Base-by-base conservation (phyloP, 805 yeast species). In the Vanderwaltozyma yarrowii region DNA sequence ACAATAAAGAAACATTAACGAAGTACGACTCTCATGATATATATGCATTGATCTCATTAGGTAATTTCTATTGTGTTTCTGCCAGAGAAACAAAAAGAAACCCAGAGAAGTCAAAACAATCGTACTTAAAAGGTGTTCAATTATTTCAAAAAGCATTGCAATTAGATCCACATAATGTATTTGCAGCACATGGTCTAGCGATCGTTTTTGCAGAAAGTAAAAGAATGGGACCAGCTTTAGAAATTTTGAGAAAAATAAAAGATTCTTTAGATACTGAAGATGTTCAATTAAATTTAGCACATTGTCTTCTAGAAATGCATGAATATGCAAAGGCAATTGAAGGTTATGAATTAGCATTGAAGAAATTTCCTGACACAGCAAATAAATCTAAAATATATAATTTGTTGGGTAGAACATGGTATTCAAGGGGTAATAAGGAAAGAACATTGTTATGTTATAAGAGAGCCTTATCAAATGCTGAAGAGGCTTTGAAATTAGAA, bases 181-280 rank as follows among this genome's bases (percentile, higher is more conserved):
- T 80, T 64, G 99, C 98, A 5, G 97, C 98, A 1, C 98, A 92
- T 61, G 99, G 99, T 39, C 70, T 92, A 44, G 97, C 96, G 1
- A 86, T 92, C 39, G 76, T 87, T 4, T 82, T 86, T 58, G 94
- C 94, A 10, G 96, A 89, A 52, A 80, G 78, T 51, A 78, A 79
- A 47, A 78, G 83, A 48, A 64, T 75, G 25, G 77, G 75, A 19
- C 69, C 78, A 43, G 95, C 97, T 0, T 68, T 88, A 51, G 94
- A 85, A 47, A 79, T 88, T 32, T 78, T 92, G 52, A 74, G 94
- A 58, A 86, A 88, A 49, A 77, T 88, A 38, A 74, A 96, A 54
- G 98, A 92, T 51, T 80, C 96, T 5, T 67, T 88, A 46, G 80
- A 82, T 53, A 95, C 85, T 54, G 76, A 81, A 38, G 77, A 92